phyloP scores from a whole-genome alignment of 2,329 filamentous ascomycete species.

The Fusarium zealandicum region DNA sequence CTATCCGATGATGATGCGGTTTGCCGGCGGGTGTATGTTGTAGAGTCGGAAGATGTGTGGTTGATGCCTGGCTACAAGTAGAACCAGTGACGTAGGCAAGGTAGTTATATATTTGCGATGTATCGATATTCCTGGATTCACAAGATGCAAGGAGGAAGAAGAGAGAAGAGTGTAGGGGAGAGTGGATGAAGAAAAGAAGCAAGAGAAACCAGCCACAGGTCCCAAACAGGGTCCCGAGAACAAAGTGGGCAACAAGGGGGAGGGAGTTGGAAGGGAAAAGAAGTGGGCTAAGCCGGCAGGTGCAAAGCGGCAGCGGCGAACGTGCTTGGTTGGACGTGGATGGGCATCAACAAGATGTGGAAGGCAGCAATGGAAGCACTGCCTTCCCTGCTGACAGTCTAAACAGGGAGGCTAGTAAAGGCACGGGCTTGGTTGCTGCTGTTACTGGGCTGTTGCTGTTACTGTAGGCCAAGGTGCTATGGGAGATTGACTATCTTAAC shows the following conservation, averaged over 20 bases:
- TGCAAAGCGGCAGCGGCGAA: conserved; percentile 10
- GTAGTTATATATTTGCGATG: too few species aligned
- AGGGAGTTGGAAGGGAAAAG: conserved; percentile 1
- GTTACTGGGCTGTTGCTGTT: not conserved
- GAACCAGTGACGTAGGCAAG: not conserved
- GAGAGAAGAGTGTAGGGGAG: conserved; percentile 14
- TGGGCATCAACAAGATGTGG: conserved; percentile 31
- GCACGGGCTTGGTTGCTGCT: not conserved
- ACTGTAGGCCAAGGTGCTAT: not conserved
- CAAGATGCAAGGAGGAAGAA: conserved; percentile 19
- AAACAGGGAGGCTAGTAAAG: not conserved
- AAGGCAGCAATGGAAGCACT: conserved; percentile 32
- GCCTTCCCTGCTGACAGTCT: conserved; percentile 17
- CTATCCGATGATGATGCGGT: conserved; percentile 5
- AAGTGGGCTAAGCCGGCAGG: conserved; percentile 23
- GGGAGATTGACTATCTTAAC: too few species aligned
- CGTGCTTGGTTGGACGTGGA: conserved; percentile 8
- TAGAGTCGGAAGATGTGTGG: not conserved
- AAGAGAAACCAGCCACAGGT: conserved; percentile 24
- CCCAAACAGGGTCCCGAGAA: conserved; percentile 36
- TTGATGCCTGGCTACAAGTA: not conserved
- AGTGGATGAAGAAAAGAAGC: conserved; percentile 21
- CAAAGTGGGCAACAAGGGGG: conserved; percentile 19
- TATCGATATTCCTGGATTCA: not conserved
- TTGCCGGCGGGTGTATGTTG: conserved; percentile 2